phyloP scores from a whole-genome alignment of 257 asterid genomes.

The Nemophila menziesii region DNA sequence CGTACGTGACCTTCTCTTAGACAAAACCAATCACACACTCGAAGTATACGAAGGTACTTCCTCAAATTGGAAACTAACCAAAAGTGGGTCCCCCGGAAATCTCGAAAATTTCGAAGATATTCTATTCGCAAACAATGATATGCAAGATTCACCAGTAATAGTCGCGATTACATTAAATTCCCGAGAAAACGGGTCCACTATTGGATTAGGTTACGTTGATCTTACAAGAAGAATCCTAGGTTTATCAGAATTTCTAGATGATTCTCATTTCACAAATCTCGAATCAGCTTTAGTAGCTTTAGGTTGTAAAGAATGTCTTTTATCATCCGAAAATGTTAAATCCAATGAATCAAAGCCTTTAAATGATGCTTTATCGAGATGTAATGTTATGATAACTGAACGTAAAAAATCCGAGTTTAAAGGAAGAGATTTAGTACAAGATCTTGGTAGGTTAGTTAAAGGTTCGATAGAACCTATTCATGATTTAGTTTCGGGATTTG shows the following conservation, averaged over 20 bases:
- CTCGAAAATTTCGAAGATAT: slow-evolving; percentile 83
- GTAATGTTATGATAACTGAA: slow-evolving; percentile 82
- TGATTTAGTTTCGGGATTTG: slow-evolving; percentile 78
- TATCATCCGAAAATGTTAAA: slow-evolving; percentile 56
- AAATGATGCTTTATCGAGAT: slow-evolving; percentile 73
- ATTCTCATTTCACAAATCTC: slow-evolving; percentile 79
- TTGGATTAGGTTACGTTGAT: slow-evolving; percentile 80
- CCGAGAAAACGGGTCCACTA: slow-evolving; percentile 62
- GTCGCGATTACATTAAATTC: slow-evolving; percentile 52
- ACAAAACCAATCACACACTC: slow-evolving; percentile 81
- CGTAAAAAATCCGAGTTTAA: slow-evolving; percentile 79
- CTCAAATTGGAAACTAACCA: slow-evolving; percentile 71
- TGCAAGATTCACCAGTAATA: slow-evolving; percentile 86
- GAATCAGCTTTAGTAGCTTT: slow-evolving; percentile 93
- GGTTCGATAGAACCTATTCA: slow-evolving; percentile 70
- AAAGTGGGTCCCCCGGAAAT: slow-evolving; percentile 87
- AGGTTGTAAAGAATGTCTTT: slow-evolving; percentile 93
- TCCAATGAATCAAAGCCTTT: slow-evolving; percentile 55
- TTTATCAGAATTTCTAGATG: slow-evolving; percentile 82
- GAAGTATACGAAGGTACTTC: slow-evolving; percentile 84
- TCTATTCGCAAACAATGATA: slow-evolving; percentile 85
- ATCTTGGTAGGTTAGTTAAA: slow-evolving; percentile 85
- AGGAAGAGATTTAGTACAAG: slow-evolving; percentile 75
- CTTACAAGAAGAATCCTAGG: slow-evolving; percentile 75
- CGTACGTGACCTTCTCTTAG: slow-evolving; percentile 75